Percentiles rank a stretch among this genome's conserved stretches.
phyloP scores from a whole-genome alignment of 2,329 filamentous ascomycete genomes.

The Xylariaceae sp. region DNA sequence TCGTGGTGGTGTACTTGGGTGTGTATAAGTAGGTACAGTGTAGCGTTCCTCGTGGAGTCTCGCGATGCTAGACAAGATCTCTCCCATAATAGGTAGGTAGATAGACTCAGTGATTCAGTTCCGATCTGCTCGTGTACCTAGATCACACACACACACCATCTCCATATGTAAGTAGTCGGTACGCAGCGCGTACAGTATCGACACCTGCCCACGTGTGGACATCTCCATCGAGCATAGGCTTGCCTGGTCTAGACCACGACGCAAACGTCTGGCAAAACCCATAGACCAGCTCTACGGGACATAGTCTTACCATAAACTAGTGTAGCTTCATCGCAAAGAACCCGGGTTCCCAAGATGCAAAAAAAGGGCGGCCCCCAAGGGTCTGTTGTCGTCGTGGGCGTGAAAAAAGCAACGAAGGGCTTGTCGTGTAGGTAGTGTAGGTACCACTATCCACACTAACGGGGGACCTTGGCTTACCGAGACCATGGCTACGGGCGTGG shows the following conservation, averaged over 20 bases:
- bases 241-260: background rate
- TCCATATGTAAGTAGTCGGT: no score
- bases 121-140: no score
- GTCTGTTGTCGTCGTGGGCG: background rate
- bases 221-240: background rate
- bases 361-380: background rate
- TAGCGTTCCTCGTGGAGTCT: no score
- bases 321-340: background rate
- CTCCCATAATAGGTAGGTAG: no score
- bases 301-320: background rate
- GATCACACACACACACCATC: no score
- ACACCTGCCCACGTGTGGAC: background rate
- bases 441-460: background rate
- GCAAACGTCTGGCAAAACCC: background rate
- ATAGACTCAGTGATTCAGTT: no score
- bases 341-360: no score
- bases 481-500: conserved; percentile 14
- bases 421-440: background rate
- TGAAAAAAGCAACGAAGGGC: no score
- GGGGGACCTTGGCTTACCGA: conserved; percentile 9
- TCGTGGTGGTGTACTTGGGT: no score
- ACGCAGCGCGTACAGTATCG: no score
- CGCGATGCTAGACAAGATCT: no score
- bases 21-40: no score
- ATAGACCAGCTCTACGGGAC: background rate